A percentile compares a stretch with the other conserved stretches of the same genome.
phyloP scores from a whole-genome alignment of 805 yeast genomes.

The Candida ascalaphidarum region DNA sequence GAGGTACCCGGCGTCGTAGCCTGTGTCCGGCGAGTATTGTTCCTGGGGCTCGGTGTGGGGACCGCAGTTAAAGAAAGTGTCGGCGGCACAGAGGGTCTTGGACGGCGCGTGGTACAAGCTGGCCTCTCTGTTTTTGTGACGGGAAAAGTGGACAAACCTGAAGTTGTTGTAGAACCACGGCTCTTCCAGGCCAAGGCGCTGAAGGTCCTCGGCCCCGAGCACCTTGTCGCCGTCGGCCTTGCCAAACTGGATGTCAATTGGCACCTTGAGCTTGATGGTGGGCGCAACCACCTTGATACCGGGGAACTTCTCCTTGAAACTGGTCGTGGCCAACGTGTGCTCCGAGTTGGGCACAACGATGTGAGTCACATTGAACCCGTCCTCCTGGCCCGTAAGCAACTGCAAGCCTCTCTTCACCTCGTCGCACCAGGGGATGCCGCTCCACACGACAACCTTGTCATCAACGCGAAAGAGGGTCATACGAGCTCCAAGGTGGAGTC shows the following conservation, averaged over 20 bases:
- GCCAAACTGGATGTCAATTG: slow-evolving; percentile 1
- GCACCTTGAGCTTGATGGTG: background rate
- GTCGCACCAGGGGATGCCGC: slow-evolving; percentile 7
- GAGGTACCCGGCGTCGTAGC: slow-evolving; percentile 4
- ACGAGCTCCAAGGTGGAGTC: slow-evolving; percentile 31
- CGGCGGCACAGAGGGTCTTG: slow-evolving; percentile 6
- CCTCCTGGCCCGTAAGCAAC: slow-evolving; percentile 3
- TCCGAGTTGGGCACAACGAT: slow-evolving; percentile 7
- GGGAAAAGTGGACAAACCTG: slow-evolving; percentile 5
- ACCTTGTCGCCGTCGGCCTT: slow-evolving; percentile 3
- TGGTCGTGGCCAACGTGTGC: slow-evolving; percentile 5
- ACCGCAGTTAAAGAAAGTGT: slow-evolving; percentile 6
- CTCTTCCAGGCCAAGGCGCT: slow-evolving; percentile 3
- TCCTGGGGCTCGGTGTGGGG: slow-evolving; percentile 5
- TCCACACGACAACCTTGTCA: slow-evolving; percentile 10
- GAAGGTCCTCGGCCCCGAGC: slow-evolving; percentile 1
- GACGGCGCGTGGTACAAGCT: slow-evolving; percentile 6
- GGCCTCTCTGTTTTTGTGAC: slow-evolving; percentile 6
- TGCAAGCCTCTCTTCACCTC: slow-evolving; percentile 5
- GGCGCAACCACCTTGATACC: slow-evolving; percentile 6
- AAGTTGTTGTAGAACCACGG: slow-evolving; percentile 3
- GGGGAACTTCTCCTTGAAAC: slow-evolving; percentile 6
- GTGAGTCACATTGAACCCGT: slow-evolving; percentile 4
- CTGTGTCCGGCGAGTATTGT: slow-evolving; percentile 8
- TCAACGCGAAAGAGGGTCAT: slow-evolving; percentile 30